Percentiles rank a stretch among this genome's conserved stretches.
Conservation (phyloP, 306 rosid species). For the Ceratonia siliqua region DNA sequence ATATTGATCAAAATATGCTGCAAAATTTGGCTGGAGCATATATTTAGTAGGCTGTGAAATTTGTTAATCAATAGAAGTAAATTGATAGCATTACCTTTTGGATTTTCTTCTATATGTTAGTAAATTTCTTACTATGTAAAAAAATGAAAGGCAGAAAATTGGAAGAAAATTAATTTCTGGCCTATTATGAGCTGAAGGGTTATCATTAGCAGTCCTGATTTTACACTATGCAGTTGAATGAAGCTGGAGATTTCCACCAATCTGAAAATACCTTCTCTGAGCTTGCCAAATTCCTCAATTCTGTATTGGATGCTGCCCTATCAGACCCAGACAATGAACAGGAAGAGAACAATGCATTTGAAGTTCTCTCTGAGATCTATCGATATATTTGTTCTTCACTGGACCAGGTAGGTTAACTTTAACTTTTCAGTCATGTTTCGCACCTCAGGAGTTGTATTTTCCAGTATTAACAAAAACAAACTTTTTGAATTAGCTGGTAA, state of each 20-base stretch:
- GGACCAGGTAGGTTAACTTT: constrained; percentile 54
- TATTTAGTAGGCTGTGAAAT: neutral
- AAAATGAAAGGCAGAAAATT: neutral
- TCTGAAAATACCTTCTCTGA: constrained; percentile 45
- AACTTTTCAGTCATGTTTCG: neutral
- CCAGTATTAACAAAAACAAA: neutral
- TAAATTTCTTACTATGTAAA: neutral
- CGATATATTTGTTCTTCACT: constrained; percentile 53
- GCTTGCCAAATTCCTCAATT: constrained; percentile 58
- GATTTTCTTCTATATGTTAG: neutral
- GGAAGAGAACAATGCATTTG: constrained; percentile 44
- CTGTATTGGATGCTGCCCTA: constrained; percentile 49
- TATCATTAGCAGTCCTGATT: constrained; percentile 5
- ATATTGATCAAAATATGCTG: neutral
- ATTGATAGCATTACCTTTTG: neutral
- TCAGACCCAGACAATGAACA: constrained; percentile 52
- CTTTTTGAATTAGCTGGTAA: neutral
- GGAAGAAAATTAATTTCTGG: neutral
- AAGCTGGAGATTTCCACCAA: constrained; percentile 45
- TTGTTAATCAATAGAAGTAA: neutral
- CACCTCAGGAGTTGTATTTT: neutral
- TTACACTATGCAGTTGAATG: constrained; percentile 45
- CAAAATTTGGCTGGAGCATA: neutral
- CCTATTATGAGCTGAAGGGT: neutral
- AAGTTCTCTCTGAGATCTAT: constrained; percentile 56